Percentiles rank a stretch among this genome's conserved stretches.
These are phyloP conservation scores for Musa balbisiana DNA, from an alignment of 202 grass and related monocot species.

Conservation along the genomic window DNA sequence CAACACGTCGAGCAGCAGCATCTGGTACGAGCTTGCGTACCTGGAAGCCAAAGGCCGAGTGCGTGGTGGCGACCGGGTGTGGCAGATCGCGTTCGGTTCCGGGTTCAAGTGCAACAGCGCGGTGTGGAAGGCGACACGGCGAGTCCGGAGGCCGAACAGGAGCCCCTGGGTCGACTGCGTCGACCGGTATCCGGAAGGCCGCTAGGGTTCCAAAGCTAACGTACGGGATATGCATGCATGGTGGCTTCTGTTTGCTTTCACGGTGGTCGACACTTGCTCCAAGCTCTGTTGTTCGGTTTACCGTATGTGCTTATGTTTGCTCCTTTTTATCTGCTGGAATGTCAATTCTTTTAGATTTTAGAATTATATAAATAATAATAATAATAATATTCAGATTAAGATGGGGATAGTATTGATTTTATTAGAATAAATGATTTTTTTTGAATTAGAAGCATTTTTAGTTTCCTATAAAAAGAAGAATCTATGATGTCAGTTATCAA, in stretches of 20 bases:
- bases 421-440: too few relatives aligned
- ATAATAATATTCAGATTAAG: too few relatives aligned
- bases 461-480: too few relatives aligned
- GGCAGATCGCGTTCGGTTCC: conserved; percentile 97
- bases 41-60: conserved; percentile 85
- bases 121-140: conserved; percentile 72
- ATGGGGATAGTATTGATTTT: too few relatives aligned
- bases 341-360: too few relatives aligned
- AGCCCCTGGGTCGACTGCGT: conserved; percentile 80
- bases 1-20: conserved; percentile 93
- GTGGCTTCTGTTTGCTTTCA: background rate
- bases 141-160: conserved; percentile 51
- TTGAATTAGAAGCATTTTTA: too few relatives aligned
- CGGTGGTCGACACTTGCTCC: too few relatives aligned
- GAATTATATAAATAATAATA: too few relatives aligned
- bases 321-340: too few relatives aligned
- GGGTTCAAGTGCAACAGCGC: conserved; percentile 99
- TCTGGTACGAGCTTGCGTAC: conserved; percentile 99
- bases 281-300: too few relatives aligned
- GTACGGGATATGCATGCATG: background rate
- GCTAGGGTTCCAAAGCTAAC: background rate
- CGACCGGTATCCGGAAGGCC: conserved; percentile 51
- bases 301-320: too few relatives aligned
- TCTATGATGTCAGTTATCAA: too few relatives aligned
- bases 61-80: conserved; percentile 79